phyloP scores from a whole-genome alignment of 306 rosid species.

The Trichosanthes truncata region DNA sequence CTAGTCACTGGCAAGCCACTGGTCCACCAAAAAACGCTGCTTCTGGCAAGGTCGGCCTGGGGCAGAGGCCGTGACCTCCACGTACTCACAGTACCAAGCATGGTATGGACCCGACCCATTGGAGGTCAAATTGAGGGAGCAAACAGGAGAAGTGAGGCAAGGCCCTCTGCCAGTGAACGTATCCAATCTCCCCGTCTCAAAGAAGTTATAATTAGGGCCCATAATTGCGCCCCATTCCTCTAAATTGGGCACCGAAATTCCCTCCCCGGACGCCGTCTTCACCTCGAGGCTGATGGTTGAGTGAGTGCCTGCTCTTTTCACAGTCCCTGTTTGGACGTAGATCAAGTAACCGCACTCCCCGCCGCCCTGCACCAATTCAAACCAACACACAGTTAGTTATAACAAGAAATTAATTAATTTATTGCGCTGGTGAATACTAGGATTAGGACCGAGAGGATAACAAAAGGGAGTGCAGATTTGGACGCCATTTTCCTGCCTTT shows the following conservation, averaged over 20 bases:
- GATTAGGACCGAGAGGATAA: neutral
- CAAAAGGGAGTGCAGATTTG: neutral
- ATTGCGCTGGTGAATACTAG: neutral
- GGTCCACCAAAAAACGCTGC: neutral
- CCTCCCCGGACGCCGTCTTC: slow-evolving; percentile 42
- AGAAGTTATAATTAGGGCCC: slow-evolving; percentile 49
- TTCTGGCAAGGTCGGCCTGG: neutral
- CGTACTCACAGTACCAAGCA: neutral
- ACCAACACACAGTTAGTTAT: neutral
- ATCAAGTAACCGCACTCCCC: slow-evolving; percentile 53
- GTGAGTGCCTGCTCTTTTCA: slow-evolving; percentile 60
- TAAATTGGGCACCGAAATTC: slow-evolving; percentile 35
- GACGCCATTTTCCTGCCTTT: neutral
- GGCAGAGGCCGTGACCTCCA: neutral
- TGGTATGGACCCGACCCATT: neutral
- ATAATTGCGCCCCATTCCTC: slow-evolving; percentile 69
- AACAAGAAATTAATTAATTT: too few relatives aligned
- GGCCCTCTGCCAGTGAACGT: slow-evolving; percentile 57
- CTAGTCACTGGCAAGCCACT: neutral
- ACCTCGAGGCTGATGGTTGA: slow-evolving; percentile 37
- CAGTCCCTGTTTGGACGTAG: slow-evolving; percentile 51
- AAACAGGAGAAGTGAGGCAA: neutral
- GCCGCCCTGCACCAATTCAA: slow-evolving; percentile 14
- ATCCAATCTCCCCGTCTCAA: slow-evolving; percentile 84
- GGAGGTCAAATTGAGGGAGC: neutral